These are phyloP conservation scores for Triticum urartu DNA, from an alignment of 176 grass and related monocot species.

Conservation along the genomic window DNA sequence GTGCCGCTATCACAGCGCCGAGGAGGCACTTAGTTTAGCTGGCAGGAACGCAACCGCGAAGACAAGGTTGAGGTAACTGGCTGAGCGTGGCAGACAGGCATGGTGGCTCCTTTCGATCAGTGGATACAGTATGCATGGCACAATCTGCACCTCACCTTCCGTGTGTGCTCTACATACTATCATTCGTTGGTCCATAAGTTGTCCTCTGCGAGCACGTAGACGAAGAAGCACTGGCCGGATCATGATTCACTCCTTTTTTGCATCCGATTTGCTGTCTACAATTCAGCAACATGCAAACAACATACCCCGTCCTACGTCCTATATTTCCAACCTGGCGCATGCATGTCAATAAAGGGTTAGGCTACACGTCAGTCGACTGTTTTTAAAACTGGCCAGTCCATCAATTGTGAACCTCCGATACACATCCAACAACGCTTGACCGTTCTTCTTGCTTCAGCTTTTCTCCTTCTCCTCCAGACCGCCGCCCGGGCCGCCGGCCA, in stretches of 20 bases:
- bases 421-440: too few species aligned
- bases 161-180: background rate
- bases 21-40: background rate
- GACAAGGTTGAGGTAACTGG: background rate
- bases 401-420: too few species aligned
- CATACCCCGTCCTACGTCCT: background rate
- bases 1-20: background rate
- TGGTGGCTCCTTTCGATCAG: conserved; percentile 27
- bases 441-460: too few species aligned
- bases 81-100: conserved; percentile 45
- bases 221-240: background rate
- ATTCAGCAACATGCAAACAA: background rate
- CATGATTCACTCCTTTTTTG: background rate
- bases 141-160: too few species aligned
- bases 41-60: background rate
- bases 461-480: too few species aligned
- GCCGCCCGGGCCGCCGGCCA: too few species aligned
- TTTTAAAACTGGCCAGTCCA: too few species aligned
- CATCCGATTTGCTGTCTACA: background rate
- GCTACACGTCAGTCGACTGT: too few species aligned
- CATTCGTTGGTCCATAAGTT: background rate
- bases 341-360: background rate
- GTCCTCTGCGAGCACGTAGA: background rate
- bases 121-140: background rate
- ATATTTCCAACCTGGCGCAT: background rate